These are phyloP conservation scores for Blastobotrys indianensis DNA, from an alignment of 1,139 yeast species.

Conservation along the genomic window DNA sequence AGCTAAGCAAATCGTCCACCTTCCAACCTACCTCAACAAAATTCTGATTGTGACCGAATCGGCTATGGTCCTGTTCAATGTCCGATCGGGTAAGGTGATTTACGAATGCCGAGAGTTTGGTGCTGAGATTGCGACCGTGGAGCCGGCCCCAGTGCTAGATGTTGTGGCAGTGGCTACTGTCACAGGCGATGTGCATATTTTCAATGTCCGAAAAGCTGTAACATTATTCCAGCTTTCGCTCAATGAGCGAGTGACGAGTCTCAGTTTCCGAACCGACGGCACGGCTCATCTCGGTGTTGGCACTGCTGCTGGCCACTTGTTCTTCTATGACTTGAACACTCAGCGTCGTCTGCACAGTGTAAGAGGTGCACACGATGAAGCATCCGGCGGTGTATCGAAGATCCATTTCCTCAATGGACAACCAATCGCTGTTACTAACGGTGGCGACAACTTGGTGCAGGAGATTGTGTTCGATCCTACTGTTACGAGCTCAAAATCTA, in stretches of 20 bases:
- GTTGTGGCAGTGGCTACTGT: conserved; percentile 71
- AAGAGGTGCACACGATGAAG: conserved; percentile 62
- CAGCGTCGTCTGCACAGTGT: conserved; percentile 69
- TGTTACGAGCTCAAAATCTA: conserved; percentile 47
- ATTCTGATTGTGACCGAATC: conserved; percentile 64
- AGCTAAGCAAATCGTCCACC: conserved; percentile 66
- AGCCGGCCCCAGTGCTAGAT: conserved; percentile 83
- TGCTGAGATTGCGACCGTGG: conserved; percentile 50
- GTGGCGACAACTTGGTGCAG: conserved; percentile 84
- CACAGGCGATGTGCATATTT: conserved; percentile 60
- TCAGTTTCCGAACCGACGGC: conserved; percentile 92
- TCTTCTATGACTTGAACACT: conserved; percentile 75
- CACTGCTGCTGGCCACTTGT: conserved; percentile 71
- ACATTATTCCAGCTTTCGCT: conserved; percentile 52
- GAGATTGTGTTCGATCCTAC: conserved; percentile 94
- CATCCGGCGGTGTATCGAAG: conserved; percentile 74
- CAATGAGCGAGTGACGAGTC: conserved; percentile 55
- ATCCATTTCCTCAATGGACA: conserved; percentile 83
- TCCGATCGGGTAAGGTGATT: conserved; percentile 70
- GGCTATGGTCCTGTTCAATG: conserved; percentile 55
- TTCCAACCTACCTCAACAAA: conserved; percentile 90
- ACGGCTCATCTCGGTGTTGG: conserved; percentile 79
- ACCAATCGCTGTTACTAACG: conserved; percentile 84
- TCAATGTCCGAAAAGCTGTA: conserved; percentile 63
- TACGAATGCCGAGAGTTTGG: conserved; percentile 47